phyloP scores from a whole-genome alignment of 345 rosid genomes.

The Lepidium aucheri region DNA sequence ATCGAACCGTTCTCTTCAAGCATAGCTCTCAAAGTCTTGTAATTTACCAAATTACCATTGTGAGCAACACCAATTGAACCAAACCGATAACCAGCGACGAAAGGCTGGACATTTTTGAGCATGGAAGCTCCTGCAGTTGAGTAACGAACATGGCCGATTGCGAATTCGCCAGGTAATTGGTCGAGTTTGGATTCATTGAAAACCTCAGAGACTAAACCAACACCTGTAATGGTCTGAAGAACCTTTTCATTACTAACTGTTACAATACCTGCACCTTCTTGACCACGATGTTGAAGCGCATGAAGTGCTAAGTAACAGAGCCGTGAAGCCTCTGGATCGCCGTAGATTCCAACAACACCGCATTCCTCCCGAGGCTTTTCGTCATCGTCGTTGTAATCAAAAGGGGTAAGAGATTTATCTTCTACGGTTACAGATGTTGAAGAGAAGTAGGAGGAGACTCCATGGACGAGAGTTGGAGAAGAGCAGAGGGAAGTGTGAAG shows the following conservation, averaged over 20 bases:
- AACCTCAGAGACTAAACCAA: slow-evolving; percentile 92
- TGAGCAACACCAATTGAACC: slow-evolving; percentile 96
- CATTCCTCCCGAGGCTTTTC: slow-evolving; percentile 98
- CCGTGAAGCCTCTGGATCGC: slow-evolving; percentile 87
- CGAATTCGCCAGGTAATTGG: slow-evolving; percentile 71
- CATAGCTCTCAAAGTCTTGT: slow-evolving; percentile 47
- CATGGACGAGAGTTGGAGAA: slow-evolving; percentile 6
- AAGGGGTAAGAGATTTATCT: slow-evolving; percentile 11
- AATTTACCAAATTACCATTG: slow-evolving; percentile 90
- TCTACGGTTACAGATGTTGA: slow-evolving; percentile 13
- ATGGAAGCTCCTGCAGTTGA: slow-evolving; percentile 92
- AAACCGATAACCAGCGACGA: slow-evolving; percentile 84
- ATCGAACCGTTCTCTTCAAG: slow-evolving; percentile 88
- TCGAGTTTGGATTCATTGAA: slow-evolving; percentile 82
- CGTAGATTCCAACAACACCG: slow-evolving; percentile 91
- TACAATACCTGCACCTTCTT: slow-evolving; percentile 99
- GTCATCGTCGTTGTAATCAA: slow-evolving; percentile 28
- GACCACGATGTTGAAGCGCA: slow-evolving; percentile 96
- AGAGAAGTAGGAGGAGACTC: slow-evolving; percentile 39
- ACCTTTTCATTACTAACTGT: slow-evolving; percentile 53
- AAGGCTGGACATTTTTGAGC: slow-evolving; percentile 97
- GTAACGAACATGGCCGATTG: slow-evolving; percentile 92
- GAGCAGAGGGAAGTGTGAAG: slow-evolving; percentile 28
- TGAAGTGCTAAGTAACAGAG: slow-evolving; percentile 91
- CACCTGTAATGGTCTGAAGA: slow-evolving; percentile 80